phyloP scores from a whole-genome alignment of 2,329 filamentous ascomycete species.

The Monilinia vaccinii-corymbosi region DNA sequence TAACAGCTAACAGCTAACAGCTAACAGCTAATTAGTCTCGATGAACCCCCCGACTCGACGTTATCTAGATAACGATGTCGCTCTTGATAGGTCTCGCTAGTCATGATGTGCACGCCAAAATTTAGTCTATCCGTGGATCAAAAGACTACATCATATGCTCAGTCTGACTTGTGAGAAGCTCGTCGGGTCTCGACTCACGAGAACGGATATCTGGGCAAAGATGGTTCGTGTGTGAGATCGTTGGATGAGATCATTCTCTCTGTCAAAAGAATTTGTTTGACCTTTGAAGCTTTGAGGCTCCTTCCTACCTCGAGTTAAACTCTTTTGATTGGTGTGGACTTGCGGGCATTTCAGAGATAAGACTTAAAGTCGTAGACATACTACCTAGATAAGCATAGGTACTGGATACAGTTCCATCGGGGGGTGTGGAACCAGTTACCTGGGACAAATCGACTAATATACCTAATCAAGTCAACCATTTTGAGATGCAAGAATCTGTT shows the following conservation, averaged over 20 bases:
- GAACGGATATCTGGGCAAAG: background rate
- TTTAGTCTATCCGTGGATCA: background rate
- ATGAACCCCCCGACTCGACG: background rate
- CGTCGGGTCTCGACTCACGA: background rate
- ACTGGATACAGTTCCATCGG: background rate
- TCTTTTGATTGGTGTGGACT: background rate
- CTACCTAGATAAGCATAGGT: background rate
- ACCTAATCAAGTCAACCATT: background rate
- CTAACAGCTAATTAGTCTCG: background rate
- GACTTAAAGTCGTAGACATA: background rate
- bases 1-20: too few species aligned
- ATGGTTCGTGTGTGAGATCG: background rate
- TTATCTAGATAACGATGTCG: constrained; percentile 1
- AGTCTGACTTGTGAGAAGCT: background rate
- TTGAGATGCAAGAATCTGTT: background rate
- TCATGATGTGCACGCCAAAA: background rate
- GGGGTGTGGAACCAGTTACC: background rate
- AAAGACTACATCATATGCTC: background rate
- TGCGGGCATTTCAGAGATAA: background rate
- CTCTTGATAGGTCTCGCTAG: constrained; percentile 6
- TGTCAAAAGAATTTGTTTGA: background rate
- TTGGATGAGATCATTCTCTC: background rate
- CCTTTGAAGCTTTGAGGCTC: background rate
- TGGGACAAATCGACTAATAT: background rate
- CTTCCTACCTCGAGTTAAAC: background rate